phyloP scores from a whole-genome alignment of 2,329 filamentous ascomycete genomes.

The Claviceps sorghi region DNA sequence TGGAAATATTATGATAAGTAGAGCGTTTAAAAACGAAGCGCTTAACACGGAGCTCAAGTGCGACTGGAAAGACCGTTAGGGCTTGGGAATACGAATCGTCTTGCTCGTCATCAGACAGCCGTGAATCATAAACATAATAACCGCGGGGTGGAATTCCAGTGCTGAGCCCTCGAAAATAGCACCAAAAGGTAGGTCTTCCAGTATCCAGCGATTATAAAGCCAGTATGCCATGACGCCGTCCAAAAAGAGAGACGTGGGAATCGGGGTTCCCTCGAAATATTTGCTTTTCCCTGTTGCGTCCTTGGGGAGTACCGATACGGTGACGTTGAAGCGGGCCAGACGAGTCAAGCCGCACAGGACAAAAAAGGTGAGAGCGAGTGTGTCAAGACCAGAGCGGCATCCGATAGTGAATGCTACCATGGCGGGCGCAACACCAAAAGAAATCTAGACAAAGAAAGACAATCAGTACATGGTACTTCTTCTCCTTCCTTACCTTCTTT shows the following conservation, averaged over 20 bases:
- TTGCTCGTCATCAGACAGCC: conserved; percentile 93
- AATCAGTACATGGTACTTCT: background rate
- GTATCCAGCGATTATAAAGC: conserved; percentile 66
- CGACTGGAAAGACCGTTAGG: conserved; percentile 21
- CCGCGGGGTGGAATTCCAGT: conserved; percentile 74
- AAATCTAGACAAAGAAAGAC: conserved; percentile 51
- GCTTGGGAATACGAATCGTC: conserved; percentile 90
- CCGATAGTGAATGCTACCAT: conserved; percentile 79
- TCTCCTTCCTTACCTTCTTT: background rate
- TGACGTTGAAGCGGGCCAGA: conserved; percentile 95
- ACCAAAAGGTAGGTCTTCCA: conserved; percentile 66
- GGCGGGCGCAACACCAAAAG: conserved; percentile 85
- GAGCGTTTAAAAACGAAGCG: background rate
- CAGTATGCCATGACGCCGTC: conserved; percentile 81
- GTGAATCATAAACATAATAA: conserved; percentile 69
- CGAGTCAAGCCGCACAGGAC: conserved; percentile 89
- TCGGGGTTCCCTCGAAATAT: conserved; percentile 95
- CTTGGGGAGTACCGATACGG: conserved; percentile 76
- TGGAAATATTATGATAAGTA: background rate
- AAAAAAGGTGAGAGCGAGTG: conserved; percentile 69
- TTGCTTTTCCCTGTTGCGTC: conserved; percentile 80
- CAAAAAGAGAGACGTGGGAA: conserved; percentile 74
- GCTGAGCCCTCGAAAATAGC: conserved; percentile 48
- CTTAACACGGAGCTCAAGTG: background rate
- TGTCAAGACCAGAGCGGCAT: conserved; percentile 70